Evolutionary conservation across 495 filamentous ascomycete species (phyloP).

Genomic region (Trichoderma asperelloides): DNA sequence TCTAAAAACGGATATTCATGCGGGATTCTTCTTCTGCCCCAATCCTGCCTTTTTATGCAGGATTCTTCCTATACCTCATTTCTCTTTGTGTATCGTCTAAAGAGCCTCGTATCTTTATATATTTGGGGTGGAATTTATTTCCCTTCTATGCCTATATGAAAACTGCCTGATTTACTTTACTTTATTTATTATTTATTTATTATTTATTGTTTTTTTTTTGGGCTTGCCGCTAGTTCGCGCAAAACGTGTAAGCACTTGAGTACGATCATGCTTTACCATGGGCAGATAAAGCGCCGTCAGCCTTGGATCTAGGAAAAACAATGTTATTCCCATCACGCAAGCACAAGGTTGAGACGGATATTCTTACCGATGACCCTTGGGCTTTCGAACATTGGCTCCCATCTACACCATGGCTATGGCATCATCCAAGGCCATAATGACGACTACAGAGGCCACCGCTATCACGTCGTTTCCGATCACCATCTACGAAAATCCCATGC

Average conservation of each 20-base stretch:
- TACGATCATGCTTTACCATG: neutral
- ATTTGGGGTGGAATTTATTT: no score
- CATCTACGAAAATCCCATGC: neutral
- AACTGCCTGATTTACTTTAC: no score
- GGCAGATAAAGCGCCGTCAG: neutral
- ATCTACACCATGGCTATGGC: neutral
- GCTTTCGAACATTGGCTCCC: neutral
- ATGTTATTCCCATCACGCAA: neutral
- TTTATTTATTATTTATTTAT: no score
- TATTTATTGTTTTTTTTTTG: no score
- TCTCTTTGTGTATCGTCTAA: no score
- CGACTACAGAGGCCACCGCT: neutral
- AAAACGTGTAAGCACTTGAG: neutral
- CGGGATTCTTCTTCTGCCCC: no score
- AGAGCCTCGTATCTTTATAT: no score
- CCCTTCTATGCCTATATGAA: no score
- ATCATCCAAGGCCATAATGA: neutral
- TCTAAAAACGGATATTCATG: no score
- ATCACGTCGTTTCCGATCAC: neutral
- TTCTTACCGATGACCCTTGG: neutral
- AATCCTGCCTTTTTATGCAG: no score
- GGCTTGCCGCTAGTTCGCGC: neutral
- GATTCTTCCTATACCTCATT: no score
- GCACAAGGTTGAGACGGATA: neutral
- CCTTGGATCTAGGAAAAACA: neutral